Evolutionary conservation across 495 filamentous ascomycete genomes (phyloP).

Genomic region (Aspergillus indologenus): DNA sequence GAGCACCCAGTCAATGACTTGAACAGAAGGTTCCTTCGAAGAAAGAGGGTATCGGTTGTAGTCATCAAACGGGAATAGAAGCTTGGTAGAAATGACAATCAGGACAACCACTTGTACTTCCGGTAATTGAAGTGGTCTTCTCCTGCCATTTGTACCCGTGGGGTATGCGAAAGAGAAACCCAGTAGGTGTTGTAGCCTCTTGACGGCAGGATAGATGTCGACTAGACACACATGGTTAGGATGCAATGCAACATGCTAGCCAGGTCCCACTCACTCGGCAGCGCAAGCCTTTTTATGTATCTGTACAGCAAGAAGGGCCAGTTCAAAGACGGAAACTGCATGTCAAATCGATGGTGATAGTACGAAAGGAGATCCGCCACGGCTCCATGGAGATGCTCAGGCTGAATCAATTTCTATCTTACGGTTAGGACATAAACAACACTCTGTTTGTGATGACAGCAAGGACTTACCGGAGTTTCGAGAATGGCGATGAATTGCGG

Average conservation of each 20-base stretch:
- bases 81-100: constrained; percentile 74
- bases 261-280: constrained; percentile 62
- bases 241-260: background rate
- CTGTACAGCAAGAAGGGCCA: constrained; percentile 60
- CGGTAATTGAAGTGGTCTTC: constrained; percentile 51
- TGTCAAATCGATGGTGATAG: constrained; percentile 62
- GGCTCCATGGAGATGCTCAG: constrained; percentile 59
- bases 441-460: background rate
- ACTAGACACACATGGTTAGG: constrained; percentile 42
- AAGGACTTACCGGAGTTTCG: constrained; percentile 49
- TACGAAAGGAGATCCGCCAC: constrained; percentile 59
- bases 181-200: constrained; percentile 56
- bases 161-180: constrained; percentile 57
- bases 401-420: constrained; percentile 37
- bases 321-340: constrained; percentile 73
- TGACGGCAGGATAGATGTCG: constrained; percentile 64
- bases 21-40: constrained; percentile 55
- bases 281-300: constrained; percentile 67
- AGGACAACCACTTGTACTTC: constrained; percentile 70
- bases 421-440: constrained; percentile 10
- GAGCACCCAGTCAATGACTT: constrained; percentile 65
- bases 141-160: constrained; percentile 24
- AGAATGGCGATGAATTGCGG: constrained; percentile 55
- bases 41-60: constrained; percentile 53
- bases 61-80: constrained; percentile 72